These are phyloP conservation scores for Pilasporangium apinafurcum DNA, from an alignment of 352 stramenopile species.

Conservation along the genomic window DNA sequence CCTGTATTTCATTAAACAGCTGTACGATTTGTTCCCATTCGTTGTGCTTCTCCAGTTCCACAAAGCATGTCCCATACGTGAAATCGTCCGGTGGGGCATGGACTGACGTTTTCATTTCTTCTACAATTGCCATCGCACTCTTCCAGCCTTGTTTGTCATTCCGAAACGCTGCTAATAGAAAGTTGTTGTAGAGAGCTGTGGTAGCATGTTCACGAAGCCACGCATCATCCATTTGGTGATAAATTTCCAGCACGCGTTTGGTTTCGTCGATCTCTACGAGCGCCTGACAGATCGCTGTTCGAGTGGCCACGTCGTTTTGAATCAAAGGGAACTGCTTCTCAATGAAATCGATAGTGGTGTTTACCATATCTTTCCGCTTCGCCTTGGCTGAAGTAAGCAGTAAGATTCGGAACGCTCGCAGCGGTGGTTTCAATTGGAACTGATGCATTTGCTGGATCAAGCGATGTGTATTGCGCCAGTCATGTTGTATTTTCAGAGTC, in stretches of 20 bases:
- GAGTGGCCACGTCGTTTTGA: conserved; percentile 31
- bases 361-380: conserved; percentile 32
- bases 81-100: conserved; percentile 48
- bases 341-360: conserved; percentile 41
- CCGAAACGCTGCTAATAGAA: conserved; percentile 41
- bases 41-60: conserved; percentile 36
- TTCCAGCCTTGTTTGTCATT: conserved; percentile 9
- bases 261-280: conserved; percentile 38
- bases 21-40: conserved; percentile 39
- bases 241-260: conserved; percentile 35
- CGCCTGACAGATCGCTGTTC: conserved; percentile 62
- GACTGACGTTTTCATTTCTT: conserved; percentile 28
- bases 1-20: conserved; percentile 55
- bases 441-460: conserved; percentile 63
- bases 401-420: conserved; percentile 53
- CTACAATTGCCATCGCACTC: conserved; percentile 30
- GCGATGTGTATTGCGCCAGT: conserved; percentile 51
- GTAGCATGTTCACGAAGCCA: conserved; percentile 33
- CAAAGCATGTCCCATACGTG: conserved; percentile 54
- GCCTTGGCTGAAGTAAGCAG: conserved; percentile 48
- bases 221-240: conserved; percentile 23
- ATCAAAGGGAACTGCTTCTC: conserved; percentile 24
- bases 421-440: conserved; percentile 28
- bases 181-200: conserved; percentile 55
- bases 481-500: conserved; percentile 45